Conservation (phyloP, 495 filamentous ascomycete genomes). For the Penicillium paradoxum region DNA sequence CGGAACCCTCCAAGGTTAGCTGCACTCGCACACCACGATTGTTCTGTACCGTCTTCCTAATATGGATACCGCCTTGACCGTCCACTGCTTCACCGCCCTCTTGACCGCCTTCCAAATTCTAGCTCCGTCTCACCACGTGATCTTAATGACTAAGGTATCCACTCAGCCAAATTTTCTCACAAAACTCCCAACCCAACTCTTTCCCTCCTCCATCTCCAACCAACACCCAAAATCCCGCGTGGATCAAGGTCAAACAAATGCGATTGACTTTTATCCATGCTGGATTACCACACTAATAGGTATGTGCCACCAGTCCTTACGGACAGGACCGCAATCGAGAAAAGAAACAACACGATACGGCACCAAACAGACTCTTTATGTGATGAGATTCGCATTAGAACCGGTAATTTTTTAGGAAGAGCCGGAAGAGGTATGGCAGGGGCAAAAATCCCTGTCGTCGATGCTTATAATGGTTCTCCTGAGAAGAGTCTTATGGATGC, state of each 20-base stretch:
- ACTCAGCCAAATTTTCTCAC: conserved; percentile 8
- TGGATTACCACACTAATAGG: conserved; percentile 1
- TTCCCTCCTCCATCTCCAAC: conserved; percentile 6
- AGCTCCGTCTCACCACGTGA: too few species aligned
- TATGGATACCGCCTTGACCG: too few species aligned
- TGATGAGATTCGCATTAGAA: conserved; percentile 43
- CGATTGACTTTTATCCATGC: neutral
- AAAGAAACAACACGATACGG: conserved; percentile 12
- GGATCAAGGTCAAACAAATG: neutral
- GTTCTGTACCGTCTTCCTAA: too few species aligned
- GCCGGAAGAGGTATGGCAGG: conserved; percentile 49
- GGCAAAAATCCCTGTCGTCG: conserved; percentile 35
- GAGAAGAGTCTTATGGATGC: conserved; percentile 25
- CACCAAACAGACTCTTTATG: conserved; percentile 22
- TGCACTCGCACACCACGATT: too few species aligned
- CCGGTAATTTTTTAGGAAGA: conserved; percentile 48
- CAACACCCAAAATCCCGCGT: conserved; percentile 1
- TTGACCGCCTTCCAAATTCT: too few species aligned
- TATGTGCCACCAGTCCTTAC: neutral
- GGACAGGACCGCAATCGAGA: conserved; percentile 3
- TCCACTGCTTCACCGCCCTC: too few species aligned
- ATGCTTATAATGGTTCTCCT: conserved; percentile 52
- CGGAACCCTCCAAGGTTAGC: too few species aligned
- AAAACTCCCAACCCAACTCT: conserved; percentile 6
- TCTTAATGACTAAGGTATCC: conserved; percentile 8